These are phyloP conservation scores for Theobroma grandiflorum DNA, from an alignment of 441 rosid species.

Conservation along the genomic window DNA sequence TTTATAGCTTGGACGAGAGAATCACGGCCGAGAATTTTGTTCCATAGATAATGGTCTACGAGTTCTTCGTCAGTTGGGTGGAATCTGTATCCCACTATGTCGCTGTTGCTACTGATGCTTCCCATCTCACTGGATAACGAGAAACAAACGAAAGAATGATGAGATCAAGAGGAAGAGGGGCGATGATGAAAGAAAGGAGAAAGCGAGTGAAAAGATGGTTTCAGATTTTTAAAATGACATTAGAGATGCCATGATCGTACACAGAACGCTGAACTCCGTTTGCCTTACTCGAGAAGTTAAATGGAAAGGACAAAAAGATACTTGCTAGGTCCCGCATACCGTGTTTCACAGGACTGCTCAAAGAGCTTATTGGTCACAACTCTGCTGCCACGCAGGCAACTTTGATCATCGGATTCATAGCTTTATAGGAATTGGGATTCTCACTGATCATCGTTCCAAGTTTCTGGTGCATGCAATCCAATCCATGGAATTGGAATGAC, in stretches of 20 bases:
- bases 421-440: background rate
- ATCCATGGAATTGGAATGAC: background rate
- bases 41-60: constrained; percentile 30
- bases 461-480: background rate
- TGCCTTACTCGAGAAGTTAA: background rate
- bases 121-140: background rate
- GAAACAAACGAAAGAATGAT: background rate
- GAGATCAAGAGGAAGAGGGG: background rate
- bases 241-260: background rate
- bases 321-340: background rate
- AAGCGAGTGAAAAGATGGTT: background rate
- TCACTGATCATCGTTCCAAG: background rate
- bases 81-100: constrained; percentile 42
- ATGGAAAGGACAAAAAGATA: background rate
- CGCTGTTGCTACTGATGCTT: background rate
- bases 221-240: too few species aligned
- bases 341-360: background rate
- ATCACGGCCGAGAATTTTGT: constrained; percentile 31
- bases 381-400: background rate
- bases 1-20: constrained; percentile 24
- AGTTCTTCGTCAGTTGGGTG: constrained; percentile 47
- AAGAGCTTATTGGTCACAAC: background rate
- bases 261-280: background rate
- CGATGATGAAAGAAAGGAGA: background rate
- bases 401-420: background rate